These are phyloP conservation scores for Phialophora tarda DNA, from an alignment of 2,329 filamentous ascomycete species.

Conservation along the genomic window DNA sequence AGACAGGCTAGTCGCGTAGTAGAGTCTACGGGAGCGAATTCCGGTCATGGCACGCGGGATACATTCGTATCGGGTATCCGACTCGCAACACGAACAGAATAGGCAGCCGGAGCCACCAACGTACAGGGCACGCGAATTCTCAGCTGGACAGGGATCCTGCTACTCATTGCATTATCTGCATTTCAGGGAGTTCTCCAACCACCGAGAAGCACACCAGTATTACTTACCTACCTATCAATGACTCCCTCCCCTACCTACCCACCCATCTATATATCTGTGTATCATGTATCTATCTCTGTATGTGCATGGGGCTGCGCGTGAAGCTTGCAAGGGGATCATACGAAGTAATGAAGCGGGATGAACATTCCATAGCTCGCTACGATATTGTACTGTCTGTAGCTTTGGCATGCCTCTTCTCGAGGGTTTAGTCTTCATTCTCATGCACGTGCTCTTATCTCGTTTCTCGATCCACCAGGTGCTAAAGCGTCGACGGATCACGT, in stretches of 20 bases:
- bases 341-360: not conserved
- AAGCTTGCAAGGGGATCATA: not conserved
- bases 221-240: no score
- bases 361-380: not conserved
- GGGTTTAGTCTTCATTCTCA: not conserved
- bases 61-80: not conserved
- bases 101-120: not conserved
- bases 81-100: not conserved
- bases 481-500: not conserved
- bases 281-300: not conserved
- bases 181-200: not conserved
- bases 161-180: slow-evolving; percentile 42
- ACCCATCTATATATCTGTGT: not conserved
- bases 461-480: not conserved
- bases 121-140: not conserved
- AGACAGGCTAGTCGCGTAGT: not conserved
- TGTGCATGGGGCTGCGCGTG: not conserved
- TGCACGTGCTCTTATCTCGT: not conserved
- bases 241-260: no score
- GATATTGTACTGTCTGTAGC: not conserved
- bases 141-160: slow-evolving; percentile 15
- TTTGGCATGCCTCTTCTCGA: not conserved
- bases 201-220: not conserved
- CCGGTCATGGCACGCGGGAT: not conserved
- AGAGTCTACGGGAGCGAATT: not conserved